These are phyloP conservation scores for Linaria vulgaris DNA, from an alignment of 257 asterid species.

Conservation along the genomic window DNA sequence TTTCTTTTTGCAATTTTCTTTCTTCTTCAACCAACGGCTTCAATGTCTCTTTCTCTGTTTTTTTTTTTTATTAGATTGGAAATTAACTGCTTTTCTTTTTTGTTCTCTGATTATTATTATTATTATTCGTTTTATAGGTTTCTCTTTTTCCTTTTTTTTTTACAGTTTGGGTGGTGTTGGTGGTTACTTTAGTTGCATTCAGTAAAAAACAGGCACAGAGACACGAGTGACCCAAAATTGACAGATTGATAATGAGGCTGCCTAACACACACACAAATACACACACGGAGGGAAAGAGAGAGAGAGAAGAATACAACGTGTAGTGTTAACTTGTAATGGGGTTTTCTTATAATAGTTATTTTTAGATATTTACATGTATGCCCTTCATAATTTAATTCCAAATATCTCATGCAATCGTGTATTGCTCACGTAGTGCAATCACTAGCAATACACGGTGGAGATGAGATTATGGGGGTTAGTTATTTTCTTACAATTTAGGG, in stretches of 20 bases:
- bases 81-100: neutral
- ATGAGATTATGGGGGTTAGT: too few relatives aligned
- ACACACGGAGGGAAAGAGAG: constrained; percentile 8
- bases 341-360: too few relatives aligned
- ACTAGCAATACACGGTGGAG: too few relatives aligned
- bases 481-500: too few relatives aligned
- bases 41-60: constrained; percentile 17
- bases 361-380: too few relatives aligned
- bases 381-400: too few relatives aligned
- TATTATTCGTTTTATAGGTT: too few relatives aligned
- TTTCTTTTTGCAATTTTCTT: neutral
- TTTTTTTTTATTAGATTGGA: constrained; percentile 12
- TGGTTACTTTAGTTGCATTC: constrained; percentile 27
- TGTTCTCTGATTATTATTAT: neutral
- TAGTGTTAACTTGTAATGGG: constrained; percentile 31
- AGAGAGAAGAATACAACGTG: constrained; percentile 5
- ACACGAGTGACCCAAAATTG: constrained; percentile 35
- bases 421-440: too few relatives aligned
- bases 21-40: constrained; percentile 29
- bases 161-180: constrained; percentile 16
- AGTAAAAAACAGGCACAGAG: constrained; percentile 34
- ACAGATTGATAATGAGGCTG: constrained; percentile 42
- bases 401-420: too few relatives aligned
- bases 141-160: neutral
- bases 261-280: constrained; percentile 9